Conservation (phyloP, 495 filamentous ascomycete genomes). For the Polyplosphaeria fusca region DNA sequence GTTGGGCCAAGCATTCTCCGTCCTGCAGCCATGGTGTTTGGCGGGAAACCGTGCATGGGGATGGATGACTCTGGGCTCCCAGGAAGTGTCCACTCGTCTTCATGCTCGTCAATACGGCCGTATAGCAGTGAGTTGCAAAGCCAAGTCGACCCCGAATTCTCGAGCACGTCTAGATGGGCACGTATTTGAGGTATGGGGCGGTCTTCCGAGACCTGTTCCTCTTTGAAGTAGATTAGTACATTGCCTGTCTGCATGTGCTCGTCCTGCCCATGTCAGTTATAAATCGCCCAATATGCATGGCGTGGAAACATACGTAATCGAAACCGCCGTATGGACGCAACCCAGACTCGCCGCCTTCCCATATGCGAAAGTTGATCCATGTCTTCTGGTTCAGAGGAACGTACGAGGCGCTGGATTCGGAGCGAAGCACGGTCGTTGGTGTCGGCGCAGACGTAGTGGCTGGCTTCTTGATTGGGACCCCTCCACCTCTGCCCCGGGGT, state of each 20-base stretch:
- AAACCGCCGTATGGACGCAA: conserved; percentile 31
- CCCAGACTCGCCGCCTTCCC: conserved; percentile 29
- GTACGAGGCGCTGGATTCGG: conserved; percentile 12
- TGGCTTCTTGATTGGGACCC: conserved; percentile 29
- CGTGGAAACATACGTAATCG: conserved; percentile 22
- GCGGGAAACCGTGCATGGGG: background rate
- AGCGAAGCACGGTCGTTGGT: conserved; percentile 13
- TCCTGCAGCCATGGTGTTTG: background rate
- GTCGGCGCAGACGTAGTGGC: conserved; percentile 6
- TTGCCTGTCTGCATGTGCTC: conserved; percentile 34
- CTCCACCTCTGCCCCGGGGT: conserved; percentile 33
- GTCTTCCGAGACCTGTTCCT: conserved; percentile 30
- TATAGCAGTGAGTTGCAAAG: conserved; percentile 29
- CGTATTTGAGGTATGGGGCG: conserved; percentile 31
- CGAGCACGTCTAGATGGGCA: conserved; percentile 23
- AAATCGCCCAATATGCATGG: background rate
- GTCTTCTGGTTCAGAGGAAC: conserved; percentile 17
- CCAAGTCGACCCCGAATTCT: conserved; percentile 33
- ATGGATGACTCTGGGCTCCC: conserved; percentile 15
- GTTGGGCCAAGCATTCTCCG: conserved; percentile 23
- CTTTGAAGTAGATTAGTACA: conserved; percentile 37
- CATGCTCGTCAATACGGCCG: conserved; percentile 30
- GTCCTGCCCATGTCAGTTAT: conserved; percentile 23
- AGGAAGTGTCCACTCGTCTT: conserved; percentile 31
- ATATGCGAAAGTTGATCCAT: conserved; percentile 33